Percentiles rank a stretch among this genome's conserved stretches.
Evolutionary conservation across 176 grass and related monocot genomes (phyloP).

Genomic region (Coix lacrymajobi): DNA sequence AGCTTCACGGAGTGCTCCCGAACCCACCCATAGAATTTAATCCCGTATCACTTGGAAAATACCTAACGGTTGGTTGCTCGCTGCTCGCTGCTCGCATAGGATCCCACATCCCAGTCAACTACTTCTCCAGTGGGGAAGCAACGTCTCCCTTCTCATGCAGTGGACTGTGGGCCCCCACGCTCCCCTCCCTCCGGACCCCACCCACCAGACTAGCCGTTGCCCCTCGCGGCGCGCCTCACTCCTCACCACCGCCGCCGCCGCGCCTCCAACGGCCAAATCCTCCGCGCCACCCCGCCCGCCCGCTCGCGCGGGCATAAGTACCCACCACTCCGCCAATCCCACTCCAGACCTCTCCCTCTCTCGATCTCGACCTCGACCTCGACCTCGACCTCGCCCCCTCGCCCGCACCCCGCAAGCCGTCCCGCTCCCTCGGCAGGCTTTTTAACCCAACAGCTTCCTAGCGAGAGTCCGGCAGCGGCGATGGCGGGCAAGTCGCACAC

Average conservation of each 20-base stretch:
- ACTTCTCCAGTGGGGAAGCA: not conserved
- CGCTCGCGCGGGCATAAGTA: slow-evolving; percentile 2
- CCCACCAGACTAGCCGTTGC: slow-evolving; percentile 29
- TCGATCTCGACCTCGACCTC: too few species aligned
- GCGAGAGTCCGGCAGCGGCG: not conserved
- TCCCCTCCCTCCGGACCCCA: not conserved
- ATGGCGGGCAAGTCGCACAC: slow-evolving; percentile 48
- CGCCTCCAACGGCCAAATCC: not conserved
- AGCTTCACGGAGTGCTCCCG: too few species aligned
- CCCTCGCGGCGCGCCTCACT: not conserved
- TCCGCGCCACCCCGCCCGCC: not conserved
- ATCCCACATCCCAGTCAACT: not conserved
- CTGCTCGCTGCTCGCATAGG: not conserved
- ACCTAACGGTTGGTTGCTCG: not conserved
- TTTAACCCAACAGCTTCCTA: not conserved
- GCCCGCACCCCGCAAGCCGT: too few species aligned
- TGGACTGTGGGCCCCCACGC: not conserved
- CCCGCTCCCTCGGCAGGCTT: too few species aligned
- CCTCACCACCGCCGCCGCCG: not conserved
- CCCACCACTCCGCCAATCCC: not conserved
- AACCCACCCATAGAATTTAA: too few species aligned
- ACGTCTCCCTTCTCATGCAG: slow-evolving; percentile 9
- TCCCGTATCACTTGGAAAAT: too few species aligned
- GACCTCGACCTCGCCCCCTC: too few species aligned
- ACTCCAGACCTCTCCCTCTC: too few species aligned